phyloP scores from a whole-genome alignment of 2,329 filamentous ascomycete species.

The Colletotrichum gloeosporioides region DNA sequence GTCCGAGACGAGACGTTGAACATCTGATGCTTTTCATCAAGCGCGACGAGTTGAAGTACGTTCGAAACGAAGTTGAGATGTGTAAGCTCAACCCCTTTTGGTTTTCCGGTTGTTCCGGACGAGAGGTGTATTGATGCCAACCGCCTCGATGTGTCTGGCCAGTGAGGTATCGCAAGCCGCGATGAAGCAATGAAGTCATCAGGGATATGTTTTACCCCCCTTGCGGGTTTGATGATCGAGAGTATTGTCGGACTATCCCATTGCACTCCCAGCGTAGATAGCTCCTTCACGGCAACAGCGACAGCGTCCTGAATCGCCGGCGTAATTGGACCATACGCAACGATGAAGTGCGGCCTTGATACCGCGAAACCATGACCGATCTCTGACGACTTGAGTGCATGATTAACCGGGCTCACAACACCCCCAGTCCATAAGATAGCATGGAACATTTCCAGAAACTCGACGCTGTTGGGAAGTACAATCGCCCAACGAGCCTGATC shows the following conservation, averaged over 20 bases:
- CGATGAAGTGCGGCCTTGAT: slow-evolving; percentile 43
- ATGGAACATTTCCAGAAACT: slow-evolving; percentile 48
- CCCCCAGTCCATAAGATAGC: slow-evolving; percentile 46
- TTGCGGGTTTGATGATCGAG: slow-evolving; percentile 34
- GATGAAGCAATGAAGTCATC: slow-evolving; percentile 36
- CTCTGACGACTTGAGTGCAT: slow-evolving; percentile 41
- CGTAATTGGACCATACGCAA: slow-evolving; percentile 41
- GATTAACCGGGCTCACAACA: slow-evolving; percentile 43
- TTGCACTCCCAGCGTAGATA: slow-evolving; percentile 29
- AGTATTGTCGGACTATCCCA: slow-evolving; percentile 40
- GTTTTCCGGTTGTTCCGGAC: slow-evolving; percentile 82
- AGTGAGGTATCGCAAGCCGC: slow-evolving; percentile 40
- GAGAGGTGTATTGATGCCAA: slow-evolving; percentile 43
- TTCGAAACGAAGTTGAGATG: slow-evolving; percentile 87
- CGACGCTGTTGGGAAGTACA: slow-evolving; percentile 50
- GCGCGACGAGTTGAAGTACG: slow-evolving; percentile 39
- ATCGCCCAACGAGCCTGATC: slow-evolving; percentile 46
- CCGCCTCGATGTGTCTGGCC: slow-evolving; percentile 34
- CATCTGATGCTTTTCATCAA: slow-evolving; percentile 33
- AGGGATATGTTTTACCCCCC: slow-evolving; percentile 31
- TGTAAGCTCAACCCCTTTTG: slow-evolving; percentile 88
- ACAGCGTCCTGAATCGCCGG: slow-evolving; percentile 36
- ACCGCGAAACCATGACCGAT: slow-evolving; percentile 48
- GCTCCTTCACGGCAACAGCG: slow-evolving; percentile 30
- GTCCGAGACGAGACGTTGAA: slow-evolving; percentile 38